phyloP scores from a whole-genome alignment of 495 filamentous ascomycete species.

The Talaromyces ruber region DNA sequence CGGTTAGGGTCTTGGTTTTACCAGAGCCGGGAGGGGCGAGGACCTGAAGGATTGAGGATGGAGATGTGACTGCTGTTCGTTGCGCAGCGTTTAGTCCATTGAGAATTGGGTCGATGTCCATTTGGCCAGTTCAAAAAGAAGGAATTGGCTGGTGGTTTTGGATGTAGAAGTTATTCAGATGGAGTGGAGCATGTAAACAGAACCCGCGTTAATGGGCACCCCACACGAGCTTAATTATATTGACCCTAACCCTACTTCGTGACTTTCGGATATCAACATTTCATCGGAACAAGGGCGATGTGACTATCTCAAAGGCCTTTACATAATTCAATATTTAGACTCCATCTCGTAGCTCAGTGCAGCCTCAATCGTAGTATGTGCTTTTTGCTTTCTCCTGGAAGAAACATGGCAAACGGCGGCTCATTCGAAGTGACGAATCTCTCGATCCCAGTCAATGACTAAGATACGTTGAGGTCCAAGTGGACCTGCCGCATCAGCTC shows the following conservation, averaged over 20 bases:
- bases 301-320: background rate
- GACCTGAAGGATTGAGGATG: conserved; percentile 74
- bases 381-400: background rate
- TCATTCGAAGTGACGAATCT: background rate
- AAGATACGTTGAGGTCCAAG: too few species aligned
- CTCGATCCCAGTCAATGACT: background rate
- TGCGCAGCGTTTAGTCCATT: conserved; percentile 79
- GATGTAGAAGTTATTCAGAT: background rate
- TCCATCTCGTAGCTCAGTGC: background rate
- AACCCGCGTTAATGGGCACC: background rate
- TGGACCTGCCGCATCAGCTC: background rate
- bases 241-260: background rate
- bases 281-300: background rate
- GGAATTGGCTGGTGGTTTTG: background rate
- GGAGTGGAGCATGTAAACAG: background rate
- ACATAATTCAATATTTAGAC: background rate
- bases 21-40: conserved; percentile 82
- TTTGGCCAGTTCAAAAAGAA: background rate
- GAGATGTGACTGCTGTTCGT: conserved; percentile 72
- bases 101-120: conserved; percentile 46
- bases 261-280: background rate
- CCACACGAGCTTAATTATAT: background rate
- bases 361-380: background rate
- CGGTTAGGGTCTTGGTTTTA: conserved; percentile 94
- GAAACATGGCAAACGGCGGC: background rate